Percentiles rank a stretch among this genome's conserved stretches.
Conservation (phyloP, 805 yeast genomes). For the Starmerella asiatica region DNA sequence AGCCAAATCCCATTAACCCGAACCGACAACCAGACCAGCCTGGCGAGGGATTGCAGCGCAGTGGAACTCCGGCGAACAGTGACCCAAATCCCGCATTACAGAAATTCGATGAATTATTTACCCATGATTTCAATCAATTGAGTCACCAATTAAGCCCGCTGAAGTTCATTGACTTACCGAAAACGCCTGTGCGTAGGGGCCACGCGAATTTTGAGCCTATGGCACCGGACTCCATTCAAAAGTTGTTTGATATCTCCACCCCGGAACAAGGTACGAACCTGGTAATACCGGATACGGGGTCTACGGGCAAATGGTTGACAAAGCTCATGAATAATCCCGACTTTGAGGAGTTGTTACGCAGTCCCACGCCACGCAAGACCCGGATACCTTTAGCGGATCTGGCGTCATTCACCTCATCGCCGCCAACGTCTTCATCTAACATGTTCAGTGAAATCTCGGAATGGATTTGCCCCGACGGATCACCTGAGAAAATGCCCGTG, state of each 20-base stretch:
- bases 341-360: conserved; percentile 15
- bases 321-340: conserved; percentile 10
- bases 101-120: too few species aligned
- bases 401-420: conserved; percentile 15
- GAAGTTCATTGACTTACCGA: conserved; percentile 2
- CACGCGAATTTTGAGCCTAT: neutral
- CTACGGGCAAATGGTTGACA: conserved; percentile 16
- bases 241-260: conserved; percentile 13
- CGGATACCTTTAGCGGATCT: neutral
- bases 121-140: neutral
- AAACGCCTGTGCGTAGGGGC: conserved; percentile 6
- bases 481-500: neutral
- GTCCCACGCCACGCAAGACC: conserved; percentile 14
- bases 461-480: conserved; percentile 4
- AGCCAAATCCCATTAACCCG: neutral
- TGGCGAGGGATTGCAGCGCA: neutral
- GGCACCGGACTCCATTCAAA: conserved; percentile 16
- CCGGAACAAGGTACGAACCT: conserved; percentile 9
- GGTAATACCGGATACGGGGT: conserved; percentile 13
- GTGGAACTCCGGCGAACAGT: neutral
- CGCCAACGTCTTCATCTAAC: conserved; percentile 17
- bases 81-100: neutral
- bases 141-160: neutral
- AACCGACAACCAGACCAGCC: neutral
- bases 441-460: conserved; percentile 17